Base-by-base conservation (phyloP, 805 yeast species). In the Candida oleophila region DNA sequence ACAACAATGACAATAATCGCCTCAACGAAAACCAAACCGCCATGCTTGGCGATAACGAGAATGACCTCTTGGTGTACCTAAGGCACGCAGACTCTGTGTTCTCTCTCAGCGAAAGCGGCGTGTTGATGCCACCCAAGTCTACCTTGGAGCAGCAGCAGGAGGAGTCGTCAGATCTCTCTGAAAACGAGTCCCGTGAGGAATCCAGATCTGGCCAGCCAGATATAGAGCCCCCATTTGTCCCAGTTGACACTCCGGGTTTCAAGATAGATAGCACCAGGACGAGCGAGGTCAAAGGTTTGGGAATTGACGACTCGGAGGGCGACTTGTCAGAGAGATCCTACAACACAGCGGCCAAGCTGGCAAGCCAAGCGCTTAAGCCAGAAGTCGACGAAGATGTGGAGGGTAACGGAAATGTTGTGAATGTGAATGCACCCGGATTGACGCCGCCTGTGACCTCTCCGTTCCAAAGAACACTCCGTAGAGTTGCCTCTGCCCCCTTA, bases 401-500 rank as follows among this genome's bases (percentile, higher is more conserved):
- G 30, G 11, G 11, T 11, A 11, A 25, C 11, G 30, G 11, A 25
- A 25, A 25, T 25, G 11, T 25, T 11, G 15, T 18, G 14, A 18
- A 20, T 4, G 19, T 42, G 18, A 22, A 41, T 19, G n/a, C n/a
- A 5, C 30, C 30, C 11, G 30, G 30, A 25, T 34, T 44, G 33
- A 45, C 49, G 3, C 48, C 54, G 5, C 56, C 56, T 19, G 46
- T 42, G 4, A 41, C 53, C 14, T 42, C 56, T 11, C 63, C 68
- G 1, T 57, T 75, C 35, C 76, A 68, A 18, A 65, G 70, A 37
- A 71, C 73, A 18, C 66, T 87, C 20, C 71, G 94, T 49, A 73
- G 95, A 50, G 95, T 87, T 1, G 91, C 96, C 0, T 88, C 96
- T 0, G 95, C 94, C 1, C 96, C 96, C 9, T 71, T 85, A 46